phyloP scores from a whole-genome alignment of 805 yeast genomes.

The Ogataea saltuana region DNA sequence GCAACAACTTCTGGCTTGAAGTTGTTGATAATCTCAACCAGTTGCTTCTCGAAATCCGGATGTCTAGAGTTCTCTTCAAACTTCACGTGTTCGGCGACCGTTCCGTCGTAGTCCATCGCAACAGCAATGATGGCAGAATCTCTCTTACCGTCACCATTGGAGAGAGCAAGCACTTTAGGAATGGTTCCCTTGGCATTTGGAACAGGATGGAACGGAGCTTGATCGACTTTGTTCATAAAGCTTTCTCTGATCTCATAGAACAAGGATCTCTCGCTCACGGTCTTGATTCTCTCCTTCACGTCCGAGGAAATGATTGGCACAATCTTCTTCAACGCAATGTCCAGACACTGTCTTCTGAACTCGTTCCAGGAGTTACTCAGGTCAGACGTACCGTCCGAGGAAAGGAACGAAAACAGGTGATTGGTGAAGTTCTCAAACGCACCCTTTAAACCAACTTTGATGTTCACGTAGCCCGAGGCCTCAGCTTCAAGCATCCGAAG shows the following conservation, averaged over 20 bases:
- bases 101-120: constrained; percentile 76
- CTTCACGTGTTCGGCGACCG: constrained; percentile 72
- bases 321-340: constrained; percentile 64
- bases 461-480: constrained; percentile 64
- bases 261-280: constrained; percentile 71
- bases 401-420: constrained; percentile 54
- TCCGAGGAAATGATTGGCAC: constrained; percentile 68
- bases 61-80: constrained; percentile 72
- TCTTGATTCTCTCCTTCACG: constrained; percentile 79
- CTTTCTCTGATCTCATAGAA: constrained; percentile 68
- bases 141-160: constrained; percentile 84
- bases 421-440: constrained; percentile 45
- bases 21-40: constrained; percentile 58
- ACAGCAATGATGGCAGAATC: constrained; percentile 86
- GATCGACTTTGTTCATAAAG: constrained; percentile 75
- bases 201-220: constrained; percentile 88
- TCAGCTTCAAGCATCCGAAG: constrained; percentile 94
- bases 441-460: constrained; percentile 58
- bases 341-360: constrained; percentile 66
- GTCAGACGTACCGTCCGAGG: constrained; percentile 78
- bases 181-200: constrained; percentile 76
- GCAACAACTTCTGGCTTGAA: constrained; percentile 88
- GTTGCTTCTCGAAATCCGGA: constrained; percentile 63
- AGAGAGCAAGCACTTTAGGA: constrained; percentile 79
- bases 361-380: constrained; percentile 79